phyloP scores from a whole-genome alignment of 1,284 basidiomycete species.

The Omphalotus olearius region DNA sequence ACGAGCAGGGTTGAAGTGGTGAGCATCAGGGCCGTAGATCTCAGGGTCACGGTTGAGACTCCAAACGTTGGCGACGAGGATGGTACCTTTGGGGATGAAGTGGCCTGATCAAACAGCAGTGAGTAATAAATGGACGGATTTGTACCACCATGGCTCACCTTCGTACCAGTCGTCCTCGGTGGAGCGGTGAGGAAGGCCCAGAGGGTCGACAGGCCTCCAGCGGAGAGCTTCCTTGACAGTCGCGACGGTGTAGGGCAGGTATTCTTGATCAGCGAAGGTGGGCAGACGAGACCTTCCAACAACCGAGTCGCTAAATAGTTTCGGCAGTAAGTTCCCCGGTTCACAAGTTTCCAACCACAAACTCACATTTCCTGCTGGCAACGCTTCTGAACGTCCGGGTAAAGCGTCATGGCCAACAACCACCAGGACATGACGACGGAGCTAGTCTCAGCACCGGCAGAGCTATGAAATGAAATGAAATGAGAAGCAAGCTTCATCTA shows the following conservation, averaged over 20 bases:
- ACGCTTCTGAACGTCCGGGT: conserved; percentile 1
- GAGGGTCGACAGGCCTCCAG: conserved; percentile 13
- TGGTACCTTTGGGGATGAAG: conserved; percentile 15
- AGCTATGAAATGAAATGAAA: not conserved
- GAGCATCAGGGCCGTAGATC: conserved; percentile 16
- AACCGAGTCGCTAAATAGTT: conserved; percentile 8
- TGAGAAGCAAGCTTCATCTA: too few relatives aligned
- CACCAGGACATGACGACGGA: conserved; percentile 2
- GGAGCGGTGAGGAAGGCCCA: conserved; percentile 4
- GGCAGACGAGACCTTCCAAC: conserved; percentile 18
- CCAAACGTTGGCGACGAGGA: conserved; percentile 18
- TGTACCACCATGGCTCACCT: not conserved
- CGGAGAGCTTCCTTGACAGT: conserved; percentile 14
- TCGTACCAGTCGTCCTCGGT: conserved; percentile 4
- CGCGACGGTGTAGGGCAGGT: conserved; percentile 4
- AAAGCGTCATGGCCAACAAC: conserved; percentile 1
- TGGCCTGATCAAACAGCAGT: conserved; percentile 6
- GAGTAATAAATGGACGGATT: too few relatives aligned
- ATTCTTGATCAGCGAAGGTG: conserved; percentile 13
- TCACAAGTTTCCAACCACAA: not conserved
- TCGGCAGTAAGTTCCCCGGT: too few relatives aligned
- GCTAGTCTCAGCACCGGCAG: conserved; percentile 2
- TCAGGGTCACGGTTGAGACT: conserved; percentile 16
- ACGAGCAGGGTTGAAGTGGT: conserved; percentile 15
- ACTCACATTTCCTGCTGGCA: conserved; percentile 3